Evolutionary conservation across 2,329 filamentous ascomycete genomes (phyloP).

Genomic region (Sporothrix protearum): DNA sequence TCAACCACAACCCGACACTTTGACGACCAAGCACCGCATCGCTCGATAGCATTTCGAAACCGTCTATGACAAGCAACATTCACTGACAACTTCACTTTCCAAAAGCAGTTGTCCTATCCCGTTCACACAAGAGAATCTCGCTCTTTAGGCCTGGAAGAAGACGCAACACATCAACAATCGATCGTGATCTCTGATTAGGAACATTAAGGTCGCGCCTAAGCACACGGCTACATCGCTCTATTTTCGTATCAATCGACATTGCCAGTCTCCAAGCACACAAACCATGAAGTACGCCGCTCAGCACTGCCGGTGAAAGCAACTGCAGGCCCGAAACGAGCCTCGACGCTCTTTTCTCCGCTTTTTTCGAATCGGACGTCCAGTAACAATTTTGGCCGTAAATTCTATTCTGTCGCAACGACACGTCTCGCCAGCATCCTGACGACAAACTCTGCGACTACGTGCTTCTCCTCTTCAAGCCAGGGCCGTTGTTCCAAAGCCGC

Average conservation of each 20-base stretch:
- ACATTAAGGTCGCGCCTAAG: neutral
- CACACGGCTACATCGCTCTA: neutral
- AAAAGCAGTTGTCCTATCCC: neutral
- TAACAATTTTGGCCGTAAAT: neutral
- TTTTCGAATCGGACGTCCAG: neutral
- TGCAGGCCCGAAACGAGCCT: conserved; percentile 7
- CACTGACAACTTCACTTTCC: neutral
- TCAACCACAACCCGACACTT: neutral
- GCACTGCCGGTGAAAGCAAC: neutral
- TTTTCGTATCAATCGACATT: too few species aligned
- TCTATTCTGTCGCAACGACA: neutral
- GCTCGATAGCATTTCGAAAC: neutral
- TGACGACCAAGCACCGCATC: neutral
- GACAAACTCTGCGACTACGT: neutral
- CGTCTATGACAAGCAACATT: neutral
- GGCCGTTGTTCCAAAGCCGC: neutral
- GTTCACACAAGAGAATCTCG: neutral
- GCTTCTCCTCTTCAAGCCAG: neutral
- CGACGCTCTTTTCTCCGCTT: neutral
- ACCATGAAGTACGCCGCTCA: neutral
- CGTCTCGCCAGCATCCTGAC: neutral
- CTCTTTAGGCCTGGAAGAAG: neutral
- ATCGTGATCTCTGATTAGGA: neutral
- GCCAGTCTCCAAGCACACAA: neutral
- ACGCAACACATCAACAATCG: neutral